Evolutionary conservation across 1,284 basidiomycete genomes (phyloP).

Genomic region (Ceratobasidium sp.): DNA sequence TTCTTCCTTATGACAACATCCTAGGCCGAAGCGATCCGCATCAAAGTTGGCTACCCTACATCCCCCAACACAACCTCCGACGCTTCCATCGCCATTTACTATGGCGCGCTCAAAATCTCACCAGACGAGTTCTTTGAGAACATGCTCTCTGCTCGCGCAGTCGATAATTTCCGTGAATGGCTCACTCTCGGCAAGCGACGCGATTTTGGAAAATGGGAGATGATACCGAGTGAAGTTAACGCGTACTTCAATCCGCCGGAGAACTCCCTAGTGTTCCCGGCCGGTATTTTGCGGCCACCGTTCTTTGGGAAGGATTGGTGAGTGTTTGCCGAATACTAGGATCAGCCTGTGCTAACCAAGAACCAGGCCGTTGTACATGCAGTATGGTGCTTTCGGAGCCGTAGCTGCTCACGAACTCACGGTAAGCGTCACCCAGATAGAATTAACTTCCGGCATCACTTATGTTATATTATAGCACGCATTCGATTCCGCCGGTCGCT

Average conservation of each 20-base stretch:
- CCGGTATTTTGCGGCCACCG: conserved; percentile 92
- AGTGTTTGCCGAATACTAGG: conserved; percentile 49
- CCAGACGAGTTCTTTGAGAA: conserved; percentile 88
- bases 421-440: conserved; percentile 60
- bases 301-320: conserved; percentile 92
- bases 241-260: conserved; percentile 85
- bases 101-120: conserved; percentile 76
- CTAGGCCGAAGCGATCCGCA: conserved; percentile 80
- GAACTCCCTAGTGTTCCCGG: conserved; percentile 94
- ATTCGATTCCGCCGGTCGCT: conserved; percentile 91
- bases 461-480: conserved; percentile 73
- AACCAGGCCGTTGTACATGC: conserved; percentile 84
- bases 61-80: conserved; percentile 66
- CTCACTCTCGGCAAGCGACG: conserved; percentile 75
- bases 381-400: conserved; percentile 92
- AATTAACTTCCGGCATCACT: neutral
- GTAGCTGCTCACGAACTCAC: conserved; percentile 92
- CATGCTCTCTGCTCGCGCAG: conserved; percentile 71
- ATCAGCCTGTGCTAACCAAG: conserved; percentile 40
- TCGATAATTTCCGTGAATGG: conserved; percentile 64
- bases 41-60: conserved; percentile 93
- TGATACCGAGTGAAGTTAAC: conserved; percentile 86
- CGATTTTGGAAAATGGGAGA: conserved; percentile 87
- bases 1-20: conserved; percentile 1
- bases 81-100: conserved; percentile 76